These are phyloP conservation scores for Trametes villosa DNA, from an alignment of 768 basidiomycete species.

Conservation along the genomic window DNA sequence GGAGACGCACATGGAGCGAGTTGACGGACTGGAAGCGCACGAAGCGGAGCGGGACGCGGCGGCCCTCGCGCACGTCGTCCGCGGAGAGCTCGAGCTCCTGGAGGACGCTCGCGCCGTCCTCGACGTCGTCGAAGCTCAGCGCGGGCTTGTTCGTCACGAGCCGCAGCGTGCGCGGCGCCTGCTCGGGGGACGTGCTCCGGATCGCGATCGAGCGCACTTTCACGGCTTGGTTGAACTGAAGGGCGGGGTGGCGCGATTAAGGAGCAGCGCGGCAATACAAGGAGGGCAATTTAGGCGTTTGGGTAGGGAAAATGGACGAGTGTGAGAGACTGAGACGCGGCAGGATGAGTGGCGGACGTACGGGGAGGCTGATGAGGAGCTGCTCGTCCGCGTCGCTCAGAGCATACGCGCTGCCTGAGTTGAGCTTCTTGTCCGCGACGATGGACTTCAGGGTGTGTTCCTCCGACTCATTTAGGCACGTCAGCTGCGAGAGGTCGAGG, in stretches of 20 bases:
- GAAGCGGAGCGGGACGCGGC: constrained; percentile 56
- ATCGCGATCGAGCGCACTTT: constrained; percentile 64
- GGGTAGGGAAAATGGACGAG: neutral
- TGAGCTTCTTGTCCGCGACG: constrained; percentile 46
- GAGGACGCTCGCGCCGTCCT: constrained; percentile 52
- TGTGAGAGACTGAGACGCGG: no score
- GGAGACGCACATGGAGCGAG: constrained; percentile 60
- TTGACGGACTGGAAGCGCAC: constrained; percentile 75
- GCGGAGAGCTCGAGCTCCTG: constrained; percentile 60
- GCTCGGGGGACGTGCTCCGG: constrained; percentile 40
- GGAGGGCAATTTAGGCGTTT: no score
- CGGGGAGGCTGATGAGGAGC: constrained; percentile 66
- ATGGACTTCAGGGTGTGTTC: constrained; percentile 58
- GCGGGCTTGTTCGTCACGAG: constrained; percentile 62
- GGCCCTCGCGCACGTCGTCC: constrained; percentile 53
- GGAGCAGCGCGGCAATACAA: no score
- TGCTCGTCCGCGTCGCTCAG: constrained; percentile 77
- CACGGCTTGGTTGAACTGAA: constrained; percentile 74
- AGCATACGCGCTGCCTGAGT: constrained; percentile 52
- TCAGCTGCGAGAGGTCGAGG: constrained; percentile 62
- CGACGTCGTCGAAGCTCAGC: constrained; percentile 69
- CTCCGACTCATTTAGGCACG: constrained; percentile 69
- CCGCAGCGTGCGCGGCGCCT: constrained; percentile 66
- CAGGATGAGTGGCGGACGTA: constrained; percentile 42
- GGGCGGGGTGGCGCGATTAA: no score